Evolutionary conservation across 768 basidiomycete genomes (phyloP).

Genomic region (Hirschioporus abietinus): DNA sequence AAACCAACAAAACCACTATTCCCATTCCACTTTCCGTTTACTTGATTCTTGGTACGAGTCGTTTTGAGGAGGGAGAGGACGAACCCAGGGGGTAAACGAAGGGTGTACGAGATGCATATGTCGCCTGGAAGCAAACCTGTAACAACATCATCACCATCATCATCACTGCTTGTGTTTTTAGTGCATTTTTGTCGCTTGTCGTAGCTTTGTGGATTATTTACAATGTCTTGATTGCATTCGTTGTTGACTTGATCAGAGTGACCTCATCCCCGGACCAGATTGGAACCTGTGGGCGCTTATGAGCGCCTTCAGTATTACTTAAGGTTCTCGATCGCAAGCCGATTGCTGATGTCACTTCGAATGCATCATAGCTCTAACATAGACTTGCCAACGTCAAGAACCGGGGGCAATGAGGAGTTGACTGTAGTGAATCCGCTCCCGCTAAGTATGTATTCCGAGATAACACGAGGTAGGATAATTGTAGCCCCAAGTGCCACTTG

Average conservation of each 20-base stretch:
- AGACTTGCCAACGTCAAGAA: no score
- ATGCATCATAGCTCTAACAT: not conserved
- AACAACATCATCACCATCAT: constrained; percentile 1
- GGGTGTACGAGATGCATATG: constrained; percentile 1
- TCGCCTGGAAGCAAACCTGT: constrained; percentile 1
- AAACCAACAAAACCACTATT: not conserved
- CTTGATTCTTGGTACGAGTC: not conserved
- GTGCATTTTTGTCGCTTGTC: not conserved
- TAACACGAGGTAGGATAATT: not conserved
- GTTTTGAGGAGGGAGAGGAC: constrained; percentile 1
- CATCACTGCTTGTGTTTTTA: not conserved
- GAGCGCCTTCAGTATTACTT: not conserved
- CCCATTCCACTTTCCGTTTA: not conserved
- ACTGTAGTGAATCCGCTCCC: no score
- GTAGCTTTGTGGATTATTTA: not conserved
- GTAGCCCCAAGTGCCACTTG: not conserved
- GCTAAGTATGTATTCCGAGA: not conserved
- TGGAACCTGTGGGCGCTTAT: not conserved
- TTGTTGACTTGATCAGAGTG: not conserved
- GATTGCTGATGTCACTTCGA: not conserved
- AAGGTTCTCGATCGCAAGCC: not conserved
- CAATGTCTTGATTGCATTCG: not conserved
- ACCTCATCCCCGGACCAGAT: not conserved
- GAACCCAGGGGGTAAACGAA: constrained; percentile 1
- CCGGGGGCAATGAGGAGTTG: no score